Conservation (phyloP, 805 yeast genomes). For the Ogataea degrootiae region DNA sequence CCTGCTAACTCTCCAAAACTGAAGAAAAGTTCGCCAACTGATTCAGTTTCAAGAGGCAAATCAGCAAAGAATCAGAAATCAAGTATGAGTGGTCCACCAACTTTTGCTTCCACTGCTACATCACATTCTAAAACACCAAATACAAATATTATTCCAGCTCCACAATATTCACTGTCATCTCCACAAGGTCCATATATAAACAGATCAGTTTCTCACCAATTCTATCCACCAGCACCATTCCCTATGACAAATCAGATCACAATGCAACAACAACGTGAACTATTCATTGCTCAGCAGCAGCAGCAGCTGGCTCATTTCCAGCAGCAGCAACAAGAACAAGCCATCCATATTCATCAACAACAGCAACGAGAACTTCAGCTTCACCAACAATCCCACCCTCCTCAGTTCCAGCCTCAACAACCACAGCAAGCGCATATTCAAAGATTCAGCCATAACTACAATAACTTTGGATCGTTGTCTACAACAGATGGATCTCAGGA, state of each 20-base stretch:
- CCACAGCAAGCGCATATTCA: constrained; percentile 15
- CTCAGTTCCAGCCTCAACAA: neutral
- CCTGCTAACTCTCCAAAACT: constrained; percentile 8
- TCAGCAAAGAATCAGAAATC: neutral
- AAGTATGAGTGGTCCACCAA: constrained; percentile 9
- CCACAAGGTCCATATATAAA: constrained; percentile 7
- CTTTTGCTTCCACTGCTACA: constrained; percentile 5
- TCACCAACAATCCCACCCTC: constrained; percentile 11
- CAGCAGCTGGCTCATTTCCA: constrained; percentile 49
- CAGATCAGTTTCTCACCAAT: constrained; percentile 3
- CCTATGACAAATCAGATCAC: constrained; percentile 3
- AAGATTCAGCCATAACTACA: constrained; percentile 16
- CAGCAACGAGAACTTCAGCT: constrained; percentile 5
- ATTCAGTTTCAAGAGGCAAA: constrained; percentile 1
- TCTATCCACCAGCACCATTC: constrained; percentile 3
- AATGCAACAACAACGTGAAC: constrained; percentile 6
- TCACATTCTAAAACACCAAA: neutral
- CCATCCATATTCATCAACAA: constrained; percentile 6
- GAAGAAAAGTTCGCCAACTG: constrained; percentile 3
- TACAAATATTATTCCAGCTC: neutral
- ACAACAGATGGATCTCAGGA: constrained; percentile 27
- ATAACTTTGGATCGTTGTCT: constrained; percentile 22
- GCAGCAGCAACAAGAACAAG: constrained; percentile 62
- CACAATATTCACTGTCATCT: constrained; percentile 16
- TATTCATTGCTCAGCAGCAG: constrained; percentile 9